Percentiles rank a stretch among this genome's conserved stretches.
These are phyloP conservation scores for Arthrobotrys sinensis DNA, from an alignment of 2,329 filamentous ascomycete species.

Conservation along the genomic window DNA sequence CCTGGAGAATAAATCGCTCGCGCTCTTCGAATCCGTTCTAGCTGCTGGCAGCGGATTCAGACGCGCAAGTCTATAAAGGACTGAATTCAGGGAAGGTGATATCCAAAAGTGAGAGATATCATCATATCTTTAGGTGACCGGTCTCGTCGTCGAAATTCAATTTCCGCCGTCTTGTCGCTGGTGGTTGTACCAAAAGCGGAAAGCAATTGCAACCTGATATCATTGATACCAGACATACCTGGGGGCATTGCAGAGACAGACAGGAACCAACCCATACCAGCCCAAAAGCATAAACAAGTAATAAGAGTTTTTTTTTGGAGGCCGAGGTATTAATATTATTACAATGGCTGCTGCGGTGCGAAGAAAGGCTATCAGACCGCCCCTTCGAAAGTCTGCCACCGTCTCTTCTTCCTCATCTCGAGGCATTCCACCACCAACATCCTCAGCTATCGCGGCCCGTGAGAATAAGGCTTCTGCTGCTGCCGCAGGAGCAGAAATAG, in stretches of 20 bases:
- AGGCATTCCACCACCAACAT: slow-evolving; percentile 57
- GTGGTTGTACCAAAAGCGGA: slow-evolving; percentile 60
- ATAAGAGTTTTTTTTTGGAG: slow-evolving; percentile 22
- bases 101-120: slow-evolving; percentile 42
- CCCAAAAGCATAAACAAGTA: slow-evolving; percentile 43
- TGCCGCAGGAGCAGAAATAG: slow-evolving; percentile 55
- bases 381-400: slow-evolving; percentile 57
- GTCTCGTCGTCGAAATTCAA: slow-evolving; percentile 49
- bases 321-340: slow-evolving; percentile 31
- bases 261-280: slow-evolving; percentile 37
- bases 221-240: slow-evolving; percentile 32
- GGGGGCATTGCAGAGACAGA: slow-evolving; percentile 45
- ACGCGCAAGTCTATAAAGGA: slow-evolving; percentile 27
- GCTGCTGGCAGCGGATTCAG: slow-evolving; percentile 29
- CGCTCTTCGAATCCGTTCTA: slow-evolving; percentile 32
- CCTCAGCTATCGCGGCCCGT: slow-evolving; percentile 53
- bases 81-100: slow-evolving; percentile 26
- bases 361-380: slow-evolving; percentile 58
- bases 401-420: slow-evolving; percentile 42
- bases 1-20: slow-evolving; percentile 59
- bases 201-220: slow-evolving; percentile 55
- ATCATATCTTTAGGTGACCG: slow-evolving; percentile 24
- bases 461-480: slow-evolving; percentile 48
- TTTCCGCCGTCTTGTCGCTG: slow-evolving; percentile 54
- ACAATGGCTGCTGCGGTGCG: slow-evolving; percentile 47